Base-by-base conservation (phyloP, 2,329 filamentous ascomycete genomes). In the Colletotrichum sansevieriae region DNA sequence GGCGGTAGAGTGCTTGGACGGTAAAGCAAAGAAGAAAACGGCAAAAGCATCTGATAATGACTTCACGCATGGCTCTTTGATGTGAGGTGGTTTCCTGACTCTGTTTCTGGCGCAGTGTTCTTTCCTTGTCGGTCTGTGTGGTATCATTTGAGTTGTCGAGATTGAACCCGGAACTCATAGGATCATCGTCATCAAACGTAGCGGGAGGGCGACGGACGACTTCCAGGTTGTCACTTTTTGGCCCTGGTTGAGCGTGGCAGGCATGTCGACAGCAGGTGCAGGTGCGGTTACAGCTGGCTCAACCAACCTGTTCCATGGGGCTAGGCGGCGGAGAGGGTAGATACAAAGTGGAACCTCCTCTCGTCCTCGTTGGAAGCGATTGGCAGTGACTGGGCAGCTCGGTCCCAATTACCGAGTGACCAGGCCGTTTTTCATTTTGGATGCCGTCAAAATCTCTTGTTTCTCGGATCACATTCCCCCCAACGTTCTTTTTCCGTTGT, bases 11-110 rank as follows among this genome's bases (percentile, higher is more conserved):
- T 65, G 65, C 65, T 68, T 49, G 61, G 65, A 68, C 65, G 47
- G 47, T 51, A 56, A 68, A 68, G 61, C 65, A 65, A 55, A 52
- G 55, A 60, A 55, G 47, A 55, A 44, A 65, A 46, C 54, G 65
- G 65, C 61, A 55, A 60, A 68, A 68, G 55, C 65, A 65, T 65
- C 65, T 68, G 65, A 68, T 49, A 55, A 68, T 68, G 65, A 68
- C 65, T 68, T 68, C 62, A 60, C 62, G 47, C 61, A 60, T 60
- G 37, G 62, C 55, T 55, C 39, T 25, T 63, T 37, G 47, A 44
- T 35, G 61, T 46, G 47, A 44, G 25, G 61, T 46, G 41, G 22
- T 22, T 55, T 60, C 43, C 55, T 54, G 55, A 44, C 47, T 68
- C 47, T 65, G 46, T 52, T 15, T 47, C 12, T 63, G 39, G 37